Evolutionary conservation across 805 yeast species (phyloP), one percentile per base, ranked within the genome.

Genomic region (Myxozyma sirexii): DNA sequence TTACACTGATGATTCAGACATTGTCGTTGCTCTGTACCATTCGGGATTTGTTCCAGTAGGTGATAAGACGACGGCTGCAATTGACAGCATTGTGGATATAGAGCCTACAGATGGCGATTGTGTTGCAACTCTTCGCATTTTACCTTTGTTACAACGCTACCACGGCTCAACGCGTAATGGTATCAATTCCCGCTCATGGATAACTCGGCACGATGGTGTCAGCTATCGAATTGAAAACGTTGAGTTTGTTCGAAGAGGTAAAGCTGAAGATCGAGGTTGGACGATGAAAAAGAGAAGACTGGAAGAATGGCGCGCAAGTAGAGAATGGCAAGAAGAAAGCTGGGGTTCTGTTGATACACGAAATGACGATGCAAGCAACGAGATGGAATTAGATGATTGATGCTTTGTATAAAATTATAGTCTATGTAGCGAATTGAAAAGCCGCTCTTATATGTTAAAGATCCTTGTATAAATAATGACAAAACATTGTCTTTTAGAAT

Each of bases 1-100:
- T 0, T 94, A 93, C 73, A 89, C 97, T 0, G 98, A 94, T 73
- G 99, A 93, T 72, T 87, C 96, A 0, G 97, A 93, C 72, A 76
- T 92, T 1, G 79, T 93, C 38, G 79, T 88, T 4, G 87, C 85
- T 0, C 75, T 93, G 53, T 81, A 83, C 63, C 98, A 94, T 68
- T 76, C 84, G 62, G 97, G 97, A 0, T 79, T 79, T 59, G 24
- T 69, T 5, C 66, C 71, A 0, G 71, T 70, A 58, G 71, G 75
- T 17, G 51, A 54, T 5, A 76, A 75, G n/a, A 58, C 68, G 0
- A 68, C 74, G 1, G 69, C 66, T 4, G 53, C 43, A 31, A 79
- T 78, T 1, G n/a, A 13, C 13, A 47, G 29, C 8, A 70, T 71
- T 59, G 71, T 76, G n/a, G 49, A 54, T 3, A 76, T 76, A 19